phyloP scores from a whole-genome alignment of 371 early-diverging fungal genomes.

The Lichtheimia ornata region DNA sequence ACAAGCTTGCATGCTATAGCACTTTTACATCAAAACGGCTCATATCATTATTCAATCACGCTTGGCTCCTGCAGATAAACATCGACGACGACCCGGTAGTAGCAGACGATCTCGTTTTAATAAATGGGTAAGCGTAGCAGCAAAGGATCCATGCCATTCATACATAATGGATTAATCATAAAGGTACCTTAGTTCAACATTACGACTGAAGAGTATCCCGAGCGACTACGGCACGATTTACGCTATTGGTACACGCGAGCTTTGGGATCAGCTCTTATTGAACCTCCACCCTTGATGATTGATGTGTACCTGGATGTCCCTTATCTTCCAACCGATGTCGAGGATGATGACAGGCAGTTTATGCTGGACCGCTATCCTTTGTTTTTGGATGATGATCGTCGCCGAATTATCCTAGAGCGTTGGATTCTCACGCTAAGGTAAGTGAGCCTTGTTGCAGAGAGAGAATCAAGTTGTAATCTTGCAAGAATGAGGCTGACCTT shows the following conservation, averaged over 20 bases:
- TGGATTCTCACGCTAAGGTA: slow-evolving; percentile 81
- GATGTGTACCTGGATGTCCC: slow-evolving; percentile 75
- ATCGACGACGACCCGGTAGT: neutral
- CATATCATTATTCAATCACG: slow-evolving; percentile 60
- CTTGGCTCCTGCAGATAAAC: neutral
- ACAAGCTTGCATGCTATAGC: slow-evolving; percentile 20
- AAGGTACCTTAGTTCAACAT: slow-evolving; percentile 69
- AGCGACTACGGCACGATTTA: slow-evolving; percentile 64
- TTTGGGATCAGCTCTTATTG: slow-evolving; percentile 58
- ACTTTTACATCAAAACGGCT: slow-evolving; percentile 66
- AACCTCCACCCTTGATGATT: slow-evolving; percentile 68
- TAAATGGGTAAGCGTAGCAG: slow-evolving; percentile 17
- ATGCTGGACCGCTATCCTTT: too few species aligned
- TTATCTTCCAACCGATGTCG: slow-evolving; percentile 37
- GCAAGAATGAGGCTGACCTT: too few species aligned
- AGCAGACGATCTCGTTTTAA: slow-evolving; percentile 4
- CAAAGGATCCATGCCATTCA: too few species aligned
- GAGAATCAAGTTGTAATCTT: too few species aligned
- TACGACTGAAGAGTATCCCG: slow-evolving; percentile 68
- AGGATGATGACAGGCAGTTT: too few species aligned
- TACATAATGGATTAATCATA: slow-evolving; percentile 2
- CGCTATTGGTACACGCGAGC: slow-evolving; percentile 24
- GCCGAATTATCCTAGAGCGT: slow-evolving; percentile 69
- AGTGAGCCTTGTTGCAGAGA: slow-evolving; percentile 42
- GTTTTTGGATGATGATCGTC: too few species aligned